Base-by-base conservation (phyloP, 805 yeast species). In the Candida coleopterorum region DNA sequence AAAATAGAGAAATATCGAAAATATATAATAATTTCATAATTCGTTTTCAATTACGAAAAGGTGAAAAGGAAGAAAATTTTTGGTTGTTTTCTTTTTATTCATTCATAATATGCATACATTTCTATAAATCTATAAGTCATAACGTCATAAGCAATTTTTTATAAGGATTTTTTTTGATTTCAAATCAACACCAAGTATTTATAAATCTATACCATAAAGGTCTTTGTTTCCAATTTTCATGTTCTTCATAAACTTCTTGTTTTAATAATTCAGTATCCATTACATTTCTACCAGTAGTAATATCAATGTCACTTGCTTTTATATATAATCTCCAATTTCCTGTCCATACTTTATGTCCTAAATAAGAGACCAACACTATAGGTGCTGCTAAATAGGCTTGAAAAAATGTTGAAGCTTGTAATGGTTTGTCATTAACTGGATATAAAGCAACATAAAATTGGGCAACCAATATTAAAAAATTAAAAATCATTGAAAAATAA, bases 361-460 rank as follows among this genome's bases (percentile, higher is more conserved):
- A 23, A 52, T 70, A 76, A 52, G 64, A 67, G 12, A 50, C 62
- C 25, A 58, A 12, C 30, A 67, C 55, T 29, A 70, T 64, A 21
- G 57, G 58, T 8, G 56, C 58, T 29, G 79, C 76, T 34, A 77
- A 55, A 52, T 76, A 76, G 32, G 62, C 57, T 57, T 64, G 60
- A 64, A 77, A 76, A 58, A 77, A 77, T 34, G 50, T 53, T 18
- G 52, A 44, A 42, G 61, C 64, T 40, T 57, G 47, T 27, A 39
- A 42, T 18, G 81, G 74, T n/a, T 56, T 35, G 5, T 42, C 63
- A n/a, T 74, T 74, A 31, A 75, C 50, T 29, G 61, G 61, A 43
- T 47, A 56, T 29, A 56, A 47, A 3, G 57, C 58, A 25, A 52
- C 55, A 50, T 56, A 56, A 40, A 56, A 56, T 37, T 55, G 58